A percentile compares a stretch with the other conserved stretches of the same genome.
Evolutionary conservation across 2,329 filamentous ascomycete genomes (phyloP).

Genomic region (Purpureocillium takamizusanense): DNA sequence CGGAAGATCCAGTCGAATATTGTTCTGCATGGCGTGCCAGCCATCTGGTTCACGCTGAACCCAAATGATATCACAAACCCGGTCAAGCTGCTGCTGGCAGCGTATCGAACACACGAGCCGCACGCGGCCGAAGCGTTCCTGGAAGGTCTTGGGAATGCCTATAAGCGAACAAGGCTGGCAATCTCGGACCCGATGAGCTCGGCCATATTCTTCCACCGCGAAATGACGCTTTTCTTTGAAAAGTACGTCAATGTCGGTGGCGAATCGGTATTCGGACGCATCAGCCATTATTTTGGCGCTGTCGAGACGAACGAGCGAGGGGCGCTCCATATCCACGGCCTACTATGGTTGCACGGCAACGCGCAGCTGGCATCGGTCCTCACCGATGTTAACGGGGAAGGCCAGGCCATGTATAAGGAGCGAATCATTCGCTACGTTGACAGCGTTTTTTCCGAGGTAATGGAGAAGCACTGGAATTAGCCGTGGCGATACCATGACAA

Average conservation of each 20-base stretch:
- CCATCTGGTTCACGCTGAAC: constrained; percentile 7
- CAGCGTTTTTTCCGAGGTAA: neutral
- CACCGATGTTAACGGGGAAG: no score
- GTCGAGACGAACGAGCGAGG: constrained; percentile 1
- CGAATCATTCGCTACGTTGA: neutral
- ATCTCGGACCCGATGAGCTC: constrained; percentile 4
- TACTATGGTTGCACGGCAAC: neutral
- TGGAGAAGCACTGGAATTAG: no score
- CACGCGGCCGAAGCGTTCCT: constrained; percentile 4
- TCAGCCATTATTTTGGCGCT: constrained; percentile 2
- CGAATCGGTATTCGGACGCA: constrained; percentile 4
- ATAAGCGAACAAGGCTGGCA: neutral
- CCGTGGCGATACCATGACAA: no score
- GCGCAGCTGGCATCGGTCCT: no score
- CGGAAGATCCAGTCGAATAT: constrained; percentile 6
- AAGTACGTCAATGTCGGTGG: constrained; percentile 5
- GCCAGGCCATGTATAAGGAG: neutral
- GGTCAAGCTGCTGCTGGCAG: constrained; percentile 5
- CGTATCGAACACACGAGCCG: constrained; percentile 1
- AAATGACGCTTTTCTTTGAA: constrained; percentile 6
- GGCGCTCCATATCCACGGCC: neutral
- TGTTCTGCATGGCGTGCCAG: constrained; percentile 3
- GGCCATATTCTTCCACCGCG: constrained; percentile 3
- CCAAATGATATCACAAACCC: constrained; percentile 7
- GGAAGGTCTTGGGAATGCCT: neutral